These are phyloP conservation scores for Aspergillus floridensis DNA, from an alignment of 2,329 filamentous ascomycete genomes.

Conservation along the genomic window DNA sequence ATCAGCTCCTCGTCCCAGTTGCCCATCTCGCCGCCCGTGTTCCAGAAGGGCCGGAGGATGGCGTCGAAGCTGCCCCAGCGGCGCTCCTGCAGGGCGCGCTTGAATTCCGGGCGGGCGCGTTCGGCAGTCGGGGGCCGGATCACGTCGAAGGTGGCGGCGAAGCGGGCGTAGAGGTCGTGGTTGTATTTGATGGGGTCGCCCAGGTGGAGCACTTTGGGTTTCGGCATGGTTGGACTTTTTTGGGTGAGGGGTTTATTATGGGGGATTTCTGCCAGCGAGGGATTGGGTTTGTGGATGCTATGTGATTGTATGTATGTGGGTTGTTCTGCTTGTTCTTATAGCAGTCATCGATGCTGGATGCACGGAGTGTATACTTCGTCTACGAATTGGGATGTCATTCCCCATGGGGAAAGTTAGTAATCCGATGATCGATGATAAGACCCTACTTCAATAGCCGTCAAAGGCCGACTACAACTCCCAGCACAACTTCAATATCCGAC, in stretches of 20 bases:
- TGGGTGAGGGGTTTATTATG: too few species aligned
- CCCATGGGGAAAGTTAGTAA: too few species aligned
- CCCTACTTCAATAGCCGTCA: too few species aligned
- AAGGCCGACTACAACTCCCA: too few species aligned
- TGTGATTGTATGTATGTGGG: too few species aligned
- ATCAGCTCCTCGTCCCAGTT: conserved; percentile 62
- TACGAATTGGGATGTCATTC: too few species aligned
- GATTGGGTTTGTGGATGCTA: neutral
- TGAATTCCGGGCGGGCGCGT: conserved; percentile 37
- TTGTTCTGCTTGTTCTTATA: too few species aligned
- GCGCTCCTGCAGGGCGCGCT: conserved; percentile 41
- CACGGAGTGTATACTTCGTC: too few species aligned
- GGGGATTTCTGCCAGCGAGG: neutral
- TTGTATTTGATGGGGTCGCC: conserved; percentile 52
- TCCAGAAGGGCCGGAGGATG: conserved; percentile 61
- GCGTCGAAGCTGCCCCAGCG: conserved; percentile 45
- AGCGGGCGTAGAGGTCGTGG: conserved; percentile 42
- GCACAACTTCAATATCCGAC: too few species aligned
- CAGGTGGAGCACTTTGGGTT: conserved; percentile 44
- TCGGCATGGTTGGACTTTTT: conserved; percentile 17
- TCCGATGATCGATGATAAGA: too few species aligned
- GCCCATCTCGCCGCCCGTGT: conserved; percentile 64
- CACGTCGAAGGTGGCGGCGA: conserved; percentile 42
- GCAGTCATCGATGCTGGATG: too few species aligned
- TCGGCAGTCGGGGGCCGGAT: conserved; percentile 40